Conservation (phyloP, 345 rosid species). For the Eucalyptus marginata region DNA sequence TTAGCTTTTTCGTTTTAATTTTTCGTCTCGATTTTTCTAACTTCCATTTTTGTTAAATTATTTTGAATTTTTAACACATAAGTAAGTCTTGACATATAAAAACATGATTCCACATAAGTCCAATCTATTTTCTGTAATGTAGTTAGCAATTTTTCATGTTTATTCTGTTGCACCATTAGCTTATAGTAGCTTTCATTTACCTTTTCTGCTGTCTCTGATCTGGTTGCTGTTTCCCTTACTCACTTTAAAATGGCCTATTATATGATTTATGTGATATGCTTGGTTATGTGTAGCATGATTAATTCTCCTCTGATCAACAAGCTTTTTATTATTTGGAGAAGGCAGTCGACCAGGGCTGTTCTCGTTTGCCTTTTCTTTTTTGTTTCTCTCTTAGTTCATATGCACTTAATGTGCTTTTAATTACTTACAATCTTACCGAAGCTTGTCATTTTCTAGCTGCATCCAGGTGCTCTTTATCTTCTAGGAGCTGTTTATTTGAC, state of each 20-base stretch:
- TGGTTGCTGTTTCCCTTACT: not conserved
- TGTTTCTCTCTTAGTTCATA: not conserved
- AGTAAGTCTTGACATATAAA: not conserved
- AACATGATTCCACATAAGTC: not conserved
- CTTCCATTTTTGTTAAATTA: no score
- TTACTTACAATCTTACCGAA: conserved; percentile 8
- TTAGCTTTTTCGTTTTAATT: accelerated
- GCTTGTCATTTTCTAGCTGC: conserved; percentile 38
- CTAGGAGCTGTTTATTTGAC: conserved; percentile 79
- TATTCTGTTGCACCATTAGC: not conserved
- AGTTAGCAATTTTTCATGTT: not conserved
- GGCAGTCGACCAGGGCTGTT: conserved; percentile 82
- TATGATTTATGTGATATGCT: not conserved
- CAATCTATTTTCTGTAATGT: not conserved
- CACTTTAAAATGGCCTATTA: not conserved
- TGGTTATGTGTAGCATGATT: conserved; percentile 39
- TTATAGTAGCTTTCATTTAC: not conserved
- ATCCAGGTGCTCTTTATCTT: conserved; percentile 95
- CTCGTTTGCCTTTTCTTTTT: not conserved
- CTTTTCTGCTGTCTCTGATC: not conserved
- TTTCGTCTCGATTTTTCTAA: not conserved
- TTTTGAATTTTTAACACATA: not conserved
- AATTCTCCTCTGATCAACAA: conserved; percentile 74
- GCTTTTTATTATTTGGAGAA: conserved; percentile 85
- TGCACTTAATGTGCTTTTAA: not conserved